phyloP scores from a whole-genome alignment of 2,329 filamentous ascomycete genomes.

The Colletotrichum kahawae region DNA sequence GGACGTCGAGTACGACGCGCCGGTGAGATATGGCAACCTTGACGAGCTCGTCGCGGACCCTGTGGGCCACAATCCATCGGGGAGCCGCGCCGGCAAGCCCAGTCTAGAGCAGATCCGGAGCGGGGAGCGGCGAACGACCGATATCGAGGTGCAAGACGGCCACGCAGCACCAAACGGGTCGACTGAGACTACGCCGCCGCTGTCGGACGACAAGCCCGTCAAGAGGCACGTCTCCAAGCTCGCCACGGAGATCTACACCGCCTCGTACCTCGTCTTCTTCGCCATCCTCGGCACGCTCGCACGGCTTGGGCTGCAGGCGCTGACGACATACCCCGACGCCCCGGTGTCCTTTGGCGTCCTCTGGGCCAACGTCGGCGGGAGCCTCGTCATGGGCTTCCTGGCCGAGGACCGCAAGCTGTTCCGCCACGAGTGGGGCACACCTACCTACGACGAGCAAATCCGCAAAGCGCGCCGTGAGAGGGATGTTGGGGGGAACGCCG shows the following conservation, averaged over 20 bases:
- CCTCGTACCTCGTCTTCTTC: slow-evolving; percentile 86
- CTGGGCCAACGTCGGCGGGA: slow-evolving; percentile 89
- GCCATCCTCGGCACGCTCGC: slow-evolving; percentile 84
- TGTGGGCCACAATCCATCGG: neutral
- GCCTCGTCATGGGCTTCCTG: slow-evolving; percentile 84
- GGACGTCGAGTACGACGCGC: slow-evolving; percentile 29
- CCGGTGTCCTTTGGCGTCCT: slow-evolving; percentile 76
- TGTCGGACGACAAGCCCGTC: neutral
- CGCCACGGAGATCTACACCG: slow-evolving; percentile 68
- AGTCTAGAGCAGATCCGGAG: slow-evolving; percentile 15
- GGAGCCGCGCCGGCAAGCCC: neutral
- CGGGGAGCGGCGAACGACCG: neutral
- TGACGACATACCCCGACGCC: slow-evolving; percentile 80
- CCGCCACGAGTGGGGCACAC: slow-evolving; percentile 66
- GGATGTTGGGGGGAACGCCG: slow-evolving; percentile 44
- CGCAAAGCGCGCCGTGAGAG: slow-evolving; percentile 37
- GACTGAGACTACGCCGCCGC: neutral
- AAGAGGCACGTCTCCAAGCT: slow-evolving; percentile 47
- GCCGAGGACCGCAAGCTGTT: slow-evolving; percentile 80
- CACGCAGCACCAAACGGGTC: neutral
- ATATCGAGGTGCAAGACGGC: neutral
- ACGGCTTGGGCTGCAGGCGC: slow-evolving; percentile 77
- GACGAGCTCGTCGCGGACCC: slow-evolving; percentile 44
- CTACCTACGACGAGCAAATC: slow-evolving; percentile 40
- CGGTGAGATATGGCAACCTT: slow-evolving; percentile 43